Base-by-base conservation (phyloP, 2,329 filamentous ascomycete genomes). In the Xylaria sp. region DNA sequence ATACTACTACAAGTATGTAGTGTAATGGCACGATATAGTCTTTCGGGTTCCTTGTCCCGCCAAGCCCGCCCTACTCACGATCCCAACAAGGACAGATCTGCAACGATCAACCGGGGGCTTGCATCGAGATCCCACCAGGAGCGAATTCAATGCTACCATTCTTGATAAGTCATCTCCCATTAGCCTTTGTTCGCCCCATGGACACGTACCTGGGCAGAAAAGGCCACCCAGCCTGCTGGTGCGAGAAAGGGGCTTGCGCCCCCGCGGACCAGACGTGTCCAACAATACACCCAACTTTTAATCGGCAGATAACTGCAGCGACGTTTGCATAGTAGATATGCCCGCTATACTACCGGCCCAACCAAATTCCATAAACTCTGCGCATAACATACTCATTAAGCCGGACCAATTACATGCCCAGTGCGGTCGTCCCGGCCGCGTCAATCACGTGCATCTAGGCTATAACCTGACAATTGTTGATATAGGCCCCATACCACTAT, bases 11-110 rank as follows among this genome's bases (percentile, higher is more conserved):
- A n/a, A n/a, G n/a, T n/a, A n/a, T 6, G 29, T 11, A 6, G 29
- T 33, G 29, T 33, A 33, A 29, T 56, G 53, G 46, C 56, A 56
- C 46, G 19, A 60, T 47, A 47, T 53, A 47, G 49, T 44, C 27
- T 44, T 40, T 52, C 29, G 44, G 33, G 8, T 37, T 47, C 31
- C 52, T 40, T 38, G 47, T 57, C 21, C 54, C 17, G 56, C 55
- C 60, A 60, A 57, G 53, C 23, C 21, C 35, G 61, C 61, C 43
- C 53, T 49, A 63, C 27, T 60, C 33, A 58, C 23, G 19, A 21
- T n/a, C 61, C 61, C 21, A 60, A 60, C 31, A 46, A 27, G 57
- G 53, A 54, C 43, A 60, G 61, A 63, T 63, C 61, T 55, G 48
- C 61, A 52, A 63, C 53, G 61, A 63, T 63, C 61, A 54, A 10